Percentiles rank a stretch among this genome's conserved stretches.
Evolutionary conservation across 768 basidiomycete species (phyloP).

Genomic region (Roridomyces roridus): DNA sequence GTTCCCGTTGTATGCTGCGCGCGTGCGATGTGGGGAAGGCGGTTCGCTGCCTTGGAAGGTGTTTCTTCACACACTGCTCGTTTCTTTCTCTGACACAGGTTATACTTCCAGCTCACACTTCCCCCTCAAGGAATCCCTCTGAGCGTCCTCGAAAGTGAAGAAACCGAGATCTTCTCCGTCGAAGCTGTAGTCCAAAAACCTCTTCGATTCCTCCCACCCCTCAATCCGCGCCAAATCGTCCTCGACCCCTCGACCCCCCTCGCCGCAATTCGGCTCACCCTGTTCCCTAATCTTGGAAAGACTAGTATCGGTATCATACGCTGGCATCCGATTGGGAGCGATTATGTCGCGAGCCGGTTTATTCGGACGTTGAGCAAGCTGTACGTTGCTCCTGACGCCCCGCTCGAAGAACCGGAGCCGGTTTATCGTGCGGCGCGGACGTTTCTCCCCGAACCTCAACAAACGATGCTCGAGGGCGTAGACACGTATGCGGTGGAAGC

Average conservation of each 20-base stretch:
- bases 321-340: slow-evolving; percentile 18
- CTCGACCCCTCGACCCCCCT: slow-evolving; percentile 8
- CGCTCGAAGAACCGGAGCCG: not conserved
- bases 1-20: slow-evolving; percentile 13
- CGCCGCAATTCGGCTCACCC: slow-evolving; percentile 5
- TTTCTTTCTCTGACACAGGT: not conserved
- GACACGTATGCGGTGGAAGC: slow-evolving; percentile 7
- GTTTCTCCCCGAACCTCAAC: not conserved
- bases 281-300: slow-evolving; percentile 4
- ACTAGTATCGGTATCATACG: slow-evolving; percentile 10
- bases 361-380: slow-evolving; percentile 9
- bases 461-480: not conserved
- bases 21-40: slow-evolving; percentile 2
- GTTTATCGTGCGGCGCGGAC: not conserved
- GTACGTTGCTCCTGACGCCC: not conserved
- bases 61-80: not conserved
- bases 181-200: slow-evolving; percentile 16
- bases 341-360: slow-evolving; percentile 14
- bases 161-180: slow-evolving; percentile 1
- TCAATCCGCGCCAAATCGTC: slow-evolving; percentile 1
- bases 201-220: slow-evolving; percentile 2
- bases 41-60: slow-evolving; percentile 5
- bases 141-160: not conserved
- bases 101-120: not conserved
- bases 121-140: slow-evolving; percentile 13